These are phyloP conservation scores for Lipomyces chichibuensis DNA, from an alignment of 805 yeast genomes.

Conservation along the genomic window DNA sequence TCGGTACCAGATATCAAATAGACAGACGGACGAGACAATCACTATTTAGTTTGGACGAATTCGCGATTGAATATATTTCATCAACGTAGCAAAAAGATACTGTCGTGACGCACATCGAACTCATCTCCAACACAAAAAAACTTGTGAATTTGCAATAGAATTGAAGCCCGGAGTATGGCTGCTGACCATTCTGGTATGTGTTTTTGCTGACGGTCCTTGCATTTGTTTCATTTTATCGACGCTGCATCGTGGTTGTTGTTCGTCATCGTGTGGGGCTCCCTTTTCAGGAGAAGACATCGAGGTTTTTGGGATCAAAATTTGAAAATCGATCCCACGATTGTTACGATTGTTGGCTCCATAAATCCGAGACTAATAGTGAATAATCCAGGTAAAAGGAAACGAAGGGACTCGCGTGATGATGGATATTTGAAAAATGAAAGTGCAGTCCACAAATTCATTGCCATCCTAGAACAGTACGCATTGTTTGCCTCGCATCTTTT, in stretches of 20 bases:
- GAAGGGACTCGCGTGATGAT: background rate
- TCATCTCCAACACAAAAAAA: background rate
- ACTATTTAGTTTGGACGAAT: background rate
- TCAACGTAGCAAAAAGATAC: background rate
- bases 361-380: background rate
- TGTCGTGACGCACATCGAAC: background rate
- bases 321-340: background rate
- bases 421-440: background rate
- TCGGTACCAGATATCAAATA: background rate
- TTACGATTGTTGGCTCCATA: background rate
- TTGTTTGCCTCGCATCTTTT: background rate
- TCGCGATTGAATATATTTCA: background rate
- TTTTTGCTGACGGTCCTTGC: background rate
- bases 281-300: background rate
- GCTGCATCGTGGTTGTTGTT: background rate
- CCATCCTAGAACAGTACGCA: slow-evolving; percentile 24
- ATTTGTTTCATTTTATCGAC: background rate
- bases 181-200: slow-evolving; percentile 3
- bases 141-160: background rate
- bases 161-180: background rate
- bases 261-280: background rate
- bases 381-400: background rate
- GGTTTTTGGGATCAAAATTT: background rate
- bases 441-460: slow-evolving; percentile 16
- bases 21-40: background rate